Evolutionary conservation across 139 green algal genomes (phyloP).

Genomic region (Chlamydomonas schloesseri): DNA sequence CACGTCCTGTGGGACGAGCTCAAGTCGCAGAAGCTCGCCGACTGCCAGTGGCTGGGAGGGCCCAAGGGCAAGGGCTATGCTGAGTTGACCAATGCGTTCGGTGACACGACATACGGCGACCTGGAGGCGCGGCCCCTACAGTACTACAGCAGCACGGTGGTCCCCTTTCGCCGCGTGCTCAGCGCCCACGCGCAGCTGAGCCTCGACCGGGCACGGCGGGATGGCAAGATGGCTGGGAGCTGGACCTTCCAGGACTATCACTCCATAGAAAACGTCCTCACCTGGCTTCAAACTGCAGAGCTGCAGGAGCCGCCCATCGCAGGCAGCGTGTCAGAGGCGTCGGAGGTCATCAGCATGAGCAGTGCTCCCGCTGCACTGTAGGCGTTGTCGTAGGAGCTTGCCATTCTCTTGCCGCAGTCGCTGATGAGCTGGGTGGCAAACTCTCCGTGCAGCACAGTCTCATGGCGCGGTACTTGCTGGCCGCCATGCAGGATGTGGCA

Average conservation of each 20-base stretch:
- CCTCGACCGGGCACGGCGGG: neutral
- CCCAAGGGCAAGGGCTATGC: neutral
- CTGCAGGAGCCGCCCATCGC: neutral
- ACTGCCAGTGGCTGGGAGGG: neutral
- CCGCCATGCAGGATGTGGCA: conserved; percentile 28
- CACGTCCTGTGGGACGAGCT: neutral
- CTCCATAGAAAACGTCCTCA: neutral
- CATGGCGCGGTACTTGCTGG: conserved; percentile 4
- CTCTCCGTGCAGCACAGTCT: neutral
- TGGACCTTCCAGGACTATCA: neutral
- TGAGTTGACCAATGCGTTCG: neutral
- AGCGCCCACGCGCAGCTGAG: neutral
- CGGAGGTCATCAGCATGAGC: neutral
- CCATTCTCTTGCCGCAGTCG: neutral
- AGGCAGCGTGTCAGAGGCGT: neutral
- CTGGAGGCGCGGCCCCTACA: neutral
- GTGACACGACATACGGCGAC: neutral
- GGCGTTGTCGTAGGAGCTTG: neutral
- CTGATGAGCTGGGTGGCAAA: neutral
- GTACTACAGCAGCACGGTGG: neutral
- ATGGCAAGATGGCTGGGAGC: neutral
- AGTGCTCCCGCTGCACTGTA: neutral
- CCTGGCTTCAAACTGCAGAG: neutral
- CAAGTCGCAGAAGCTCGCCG: neutral
- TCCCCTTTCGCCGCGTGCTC: neutral